phyloP scores from a whole-genome alignment of 1,284 basidiomycete species.

The Leccinum solheimii region DNA sequence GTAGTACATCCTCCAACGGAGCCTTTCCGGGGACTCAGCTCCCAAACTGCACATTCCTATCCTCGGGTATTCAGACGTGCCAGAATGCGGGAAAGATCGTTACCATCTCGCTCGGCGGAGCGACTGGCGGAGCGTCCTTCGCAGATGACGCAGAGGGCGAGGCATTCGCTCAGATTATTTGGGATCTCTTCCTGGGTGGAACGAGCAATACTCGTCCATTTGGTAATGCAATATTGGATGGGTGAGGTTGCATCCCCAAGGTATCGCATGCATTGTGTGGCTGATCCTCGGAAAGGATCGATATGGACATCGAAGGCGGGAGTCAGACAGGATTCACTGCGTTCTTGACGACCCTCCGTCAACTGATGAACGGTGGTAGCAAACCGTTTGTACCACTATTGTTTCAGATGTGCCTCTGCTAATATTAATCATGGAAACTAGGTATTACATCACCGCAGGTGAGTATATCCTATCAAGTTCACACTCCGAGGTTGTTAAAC shows the following conservation, averaged over 20 bases:
- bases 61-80: conserved; percentile 57
- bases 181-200: conserved; percentile 67
- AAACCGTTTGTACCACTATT: conserved; percentile 43
- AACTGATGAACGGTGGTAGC: conserved; percentile 46
- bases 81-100: conserved; percentile 66
- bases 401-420: neutral
- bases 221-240: conserved; percentile 63
- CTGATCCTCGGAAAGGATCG: conserved; percentile 43
- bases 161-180: conserved; percentile 57
- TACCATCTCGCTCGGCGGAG: conserved; percentile 65
- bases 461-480: neutral
- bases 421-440: conserved; percentile 21
- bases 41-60: conserved; percentile 59
- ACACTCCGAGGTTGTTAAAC: neutral
- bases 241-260: conserved; percentile 37
- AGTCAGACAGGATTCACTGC: conserved; percentile 49
- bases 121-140: conserved; percentile 53
- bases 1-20: conserved; percentile 42
- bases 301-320: conserved; percentile 70
- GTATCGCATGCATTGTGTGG: neutral
- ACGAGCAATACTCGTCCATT: conserved; percentile 52
- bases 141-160: conserved; percentile 50
- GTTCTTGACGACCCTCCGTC: conserved; percentile 55
- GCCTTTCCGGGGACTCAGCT: conserved; percentile 58
- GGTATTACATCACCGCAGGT: conserved; percentile 60